Percentiles rank a stretch among this genome's conserved stretches.
Conservation (phyloP, 139 green algal species). For the Monoraphidium neglectum region DNA sequence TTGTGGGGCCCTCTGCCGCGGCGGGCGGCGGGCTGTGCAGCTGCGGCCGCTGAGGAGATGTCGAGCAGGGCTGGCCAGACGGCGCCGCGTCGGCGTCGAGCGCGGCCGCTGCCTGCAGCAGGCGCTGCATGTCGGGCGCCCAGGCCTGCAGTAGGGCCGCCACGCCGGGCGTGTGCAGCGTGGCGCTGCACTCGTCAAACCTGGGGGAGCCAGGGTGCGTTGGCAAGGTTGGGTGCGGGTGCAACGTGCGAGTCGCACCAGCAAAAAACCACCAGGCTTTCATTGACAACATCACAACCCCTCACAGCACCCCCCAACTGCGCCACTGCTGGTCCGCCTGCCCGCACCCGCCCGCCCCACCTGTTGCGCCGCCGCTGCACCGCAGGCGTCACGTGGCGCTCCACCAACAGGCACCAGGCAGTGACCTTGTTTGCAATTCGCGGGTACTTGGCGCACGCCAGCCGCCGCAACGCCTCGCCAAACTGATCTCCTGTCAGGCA, state of each 20-base stretch:
- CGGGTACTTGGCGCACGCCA: slow-evolving; percentile 45
- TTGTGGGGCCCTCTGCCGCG: too few relatives aligned
- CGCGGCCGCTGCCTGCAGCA: background rate
- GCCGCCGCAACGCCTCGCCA: slow-evolving; percentile 5
- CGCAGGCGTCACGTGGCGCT: slow-evolving; percentile 53
- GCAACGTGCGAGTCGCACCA: too few relatives aligned
- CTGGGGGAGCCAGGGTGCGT: background rate
- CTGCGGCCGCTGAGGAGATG: too few relatives aligned
- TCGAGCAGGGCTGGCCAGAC: too few relatives aligned
- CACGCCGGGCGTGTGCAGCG: slow-evolving; percentile 19
- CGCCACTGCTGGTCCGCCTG: too few relatives aligned
- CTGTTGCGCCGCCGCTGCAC: slow-evolving; percentile 35
- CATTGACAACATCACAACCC: too few relatives aligned
- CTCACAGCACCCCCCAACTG: too few relatives aligned
- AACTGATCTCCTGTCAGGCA: slow-evolving; percentile 16
- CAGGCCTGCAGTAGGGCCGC: slow-evolving; percentile 18
- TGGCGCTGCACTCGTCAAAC: slow-evolving; percentile 18
- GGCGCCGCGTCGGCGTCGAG: background rate
- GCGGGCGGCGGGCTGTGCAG: too few relatives aligned
- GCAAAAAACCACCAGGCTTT: too few relatives aligned
- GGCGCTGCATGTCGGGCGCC: slow-evolving; percentile 15
- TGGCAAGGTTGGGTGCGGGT: too few relatives aligned
- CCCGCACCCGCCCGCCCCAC: slow-evolving; percentile 16
- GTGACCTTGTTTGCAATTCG: slow-evolving; percentile 47
- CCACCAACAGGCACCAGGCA: slow-evolving; percentile 55